Evolutionary conservation across 2,329 filamentous ascomycete genomes (phyloP).

Genomic region (Arthrinium phaeospermum): DNA sequence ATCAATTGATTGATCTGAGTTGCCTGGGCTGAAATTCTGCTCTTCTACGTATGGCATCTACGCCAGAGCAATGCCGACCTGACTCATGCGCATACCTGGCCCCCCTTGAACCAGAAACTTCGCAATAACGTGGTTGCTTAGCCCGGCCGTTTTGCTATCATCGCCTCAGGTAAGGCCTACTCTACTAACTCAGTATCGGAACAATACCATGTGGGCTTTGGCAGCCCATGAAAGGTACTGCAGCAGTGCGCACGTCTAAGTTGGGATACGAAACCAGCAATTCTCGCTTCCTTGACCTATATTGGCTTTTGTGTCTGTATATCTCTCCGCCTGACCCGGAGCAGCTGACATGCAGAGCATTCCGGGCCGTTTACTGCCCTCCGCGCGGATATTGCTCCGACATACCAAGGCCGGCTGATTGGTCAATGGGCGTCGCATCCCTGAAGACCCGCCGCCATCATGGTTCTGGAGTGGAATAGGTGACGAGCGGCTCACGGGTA

Average conservation of each 20-base stretch:
- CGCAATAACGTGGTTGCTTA: not conserved
- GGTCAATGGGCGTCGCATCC: not conserved
- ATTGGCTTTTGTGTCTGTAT: not conserved
- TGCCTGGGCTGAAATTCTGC: not conserved
- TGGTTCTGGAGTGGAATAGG: not conserved
- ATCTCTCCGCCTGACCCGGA: not conserved
- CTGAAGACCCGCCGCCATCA: not conserved
- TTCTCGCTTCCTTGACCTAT: not conserved
- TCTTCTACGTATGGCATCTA: not conserved
- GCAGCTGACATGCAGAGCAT: not conserved
- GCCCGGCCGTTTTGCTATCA: not conserved
- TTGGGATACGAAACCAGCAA: not conserved
- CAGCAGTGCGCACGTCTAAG: not conserved
- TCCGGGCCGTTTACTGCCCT: not conserved
- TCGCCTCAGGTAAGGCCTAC: not conserved
- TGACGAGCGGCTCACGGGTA: not conserved
- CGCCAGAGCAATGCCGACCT: not conserved
- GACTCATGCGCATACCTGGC: not conserved
- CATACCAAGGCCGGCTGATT: not conserved
- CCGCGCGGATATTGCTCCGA: not conserved
- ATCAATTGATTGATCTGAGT: not conserved
- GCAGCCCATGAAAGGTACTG: not conserved
- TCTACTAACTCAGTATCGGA: not conserved
- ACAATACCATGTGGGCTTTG: not conserved
- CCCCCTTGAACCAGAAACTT: not conserved